Percentiles rank a stretch among this genome's conserved stretches.
Conservation (phyloP, 805 yeast species). For the Metschnikowia gruessii region DNA sequence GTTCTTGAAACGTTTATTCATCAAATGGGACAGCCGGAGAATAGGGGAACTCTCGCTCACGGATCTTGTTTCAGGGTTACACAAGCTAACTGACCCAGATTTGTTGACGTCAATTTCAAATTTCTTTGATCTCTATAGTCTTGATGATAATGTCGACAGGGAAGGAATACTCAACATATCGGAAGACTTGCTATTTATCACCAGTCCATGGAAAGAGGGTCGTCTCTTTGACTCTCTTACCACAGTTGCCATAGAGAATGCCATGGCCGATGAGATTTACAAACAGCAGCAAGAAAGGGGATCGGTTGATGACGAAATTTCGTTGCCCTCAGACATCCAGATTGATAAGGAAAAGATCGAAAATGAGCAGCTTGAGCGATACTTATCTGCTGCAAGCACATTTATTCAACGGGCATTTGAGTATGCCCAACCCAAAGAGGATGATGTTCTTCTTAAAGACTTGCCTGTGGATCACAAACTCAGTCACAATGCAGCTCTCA, state of each 20-base stretch:
- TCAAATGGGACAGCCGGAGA: slow-evolving; percentile 62
- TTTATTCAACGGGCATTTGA: slow-evolving; percentile 87
- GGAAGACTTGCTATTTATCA: slow-evolving; percentile 79
- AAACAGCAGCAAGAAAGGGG: slow-evolving; percentile 37
- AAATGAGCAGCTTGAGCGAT: slow-evolving; percentile 69
- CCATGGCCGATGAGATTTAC: slow-evolving; percentile 60
- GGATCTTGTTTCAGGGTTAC: slow-evolving; percentile 71
- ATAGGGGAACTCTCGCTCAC: slow-evolving; percentile 60
- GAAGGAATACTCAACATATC: slow-evolving; percentile 82
- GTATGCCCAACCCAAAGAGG: slow-evolving; percentile 72
- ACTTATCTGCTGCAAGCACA: slow-evolving; percentile 79
- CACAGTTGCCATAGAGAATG: slow-evolving; percentile 57
- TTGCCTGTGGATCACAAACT: slow-evolving; percentile 37
- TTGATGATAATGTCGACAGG: slow-evolving; percentile 60
- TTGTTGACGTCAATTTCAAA: slow-evolving; percentile 75
- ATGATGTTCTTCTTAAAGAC: slow-evolving; percentile 36
- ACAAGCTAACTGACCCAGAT: slow-evolving; percentile 65
- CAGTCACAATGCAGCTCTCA: slow-evolving; percentile 74
- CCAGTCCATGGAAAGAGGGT: slow-evolving; percentile 84
- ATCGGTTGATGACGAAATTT: slow-evolving; percentile 28
- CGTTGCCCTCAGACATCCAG: slow-evolving; percentile 56
- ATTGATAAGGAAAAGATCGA: slow-evolving; percentile 63
- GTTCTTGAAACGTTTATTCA: slow-evolving; percentile 63
- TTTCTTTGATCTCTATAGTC: slow-evolving; percentile 65
- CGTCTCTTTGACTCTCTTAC: slow-evolving; percentile 62